Base-by-base conservation (phyloP, 805 yeast species). In the Metschnikowia peoriensis region DNA sequence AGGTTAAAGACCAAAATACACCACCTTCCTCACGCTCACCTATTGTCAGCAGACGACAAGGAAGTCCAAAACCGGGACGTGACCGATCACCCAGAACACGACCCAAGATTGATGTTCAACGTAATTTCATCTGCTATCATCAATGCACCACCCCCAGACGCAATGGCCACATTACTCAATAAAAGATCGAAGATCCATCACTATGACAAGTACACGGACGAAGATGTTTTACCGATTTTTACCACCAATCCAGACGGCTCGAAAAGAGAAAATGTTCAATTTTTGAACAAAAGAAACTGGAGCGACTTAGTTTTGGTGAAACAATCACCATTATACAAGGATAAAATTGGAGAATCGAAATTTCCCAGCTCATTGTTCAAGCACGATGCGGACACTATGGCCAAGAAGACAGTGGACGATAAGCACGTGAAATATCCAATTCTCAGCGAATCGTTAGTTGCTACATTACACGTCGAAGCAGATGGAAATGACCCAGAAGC, bases 111-210 rank as follows among this genome's bases (percentile, higher is more conserved):
- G 57, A 85, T 92, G 66, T 80, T 89, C 68, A 93, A 93, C 65
- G 82, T 94, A 42, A 86, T 90, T 43, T 84, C 94, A 7, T 89
- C 97, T 15, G 98, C 98, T 2, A 90, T 93, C 52, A 84, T 87
- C 29, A 93, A 93, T 67, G 84, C 94, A 0, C 97, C 99, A 11
- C 98, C 98, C 1, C 97, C 97, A 1, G 82, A 84, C 64, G 85
- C 85, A 7, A 88, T 93, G 87, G 94, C 96, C 0, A 70, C 73
- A 6, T 73, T 93, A 57, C 72, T 93, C 59, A 79, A 87, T 67
- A 82, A 77, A 60, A 76, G 97, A 60, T 78, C 88, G 12, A 78
- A 77, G 49, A 72, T 81, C 22, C 97, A 92, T 68, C 84, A 79
- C 55, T 86, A 85, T 59, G 87, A 81, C 62, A 67, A 62, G 40